Conservation (phyloP, 257 asterid genomes). For the Ilex asprella region DNA sequence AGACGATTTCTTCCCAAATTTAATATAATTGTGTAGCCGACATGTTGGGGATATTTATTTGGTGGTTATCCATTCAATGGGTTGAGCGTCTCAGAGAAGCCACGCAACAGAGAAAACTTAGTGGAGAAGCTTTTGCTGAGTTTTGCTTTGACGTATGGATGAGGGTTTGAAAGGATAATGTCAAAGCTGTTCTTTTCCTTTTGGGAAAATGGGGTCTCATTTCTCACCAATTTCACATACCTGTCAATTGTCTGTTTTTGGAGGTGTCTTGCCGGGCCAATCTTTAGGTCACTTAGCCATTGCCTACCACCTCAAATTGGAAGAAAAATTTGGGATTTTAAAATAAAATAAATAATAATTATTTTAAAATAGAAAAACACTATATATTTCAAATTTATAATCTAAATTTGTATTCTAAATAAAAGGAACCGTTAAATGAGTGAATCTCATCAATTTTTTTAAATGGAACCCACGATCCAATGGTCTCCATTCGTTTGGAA, state of each 20-base stretch:
- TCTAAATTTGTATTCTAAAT: too few relatives aligned
- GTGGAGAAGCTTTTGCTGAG: slow-evolving; percentile 39
- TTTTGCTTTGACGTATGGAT: slow-evolving; percentile 37
- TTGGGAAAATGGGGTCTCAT: neutral
- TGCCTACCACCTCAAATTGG: too few relatives aligned
- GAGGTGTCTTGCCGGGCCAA: neutral
- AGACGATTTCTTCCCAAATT: slow-evolving; percentile 5
- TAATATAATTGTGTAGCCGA: slow-evolving; percentile 27
- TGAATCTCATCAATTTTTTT: too few relatives aligned
- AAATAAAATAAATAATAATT: too few relatives aligned
- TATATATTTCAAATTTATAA: too few relatives aligned
- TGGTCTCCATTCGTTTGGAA: too few relatives aligned
- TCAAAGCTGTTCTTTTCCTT: neutral
- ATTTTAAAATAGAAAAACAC: too few relatives aligned
- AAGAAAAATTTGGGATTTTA: too few relatives aligned
- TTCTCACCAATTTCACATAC: neutral
- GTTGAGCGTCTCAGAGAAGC: slow-evolving; percentile 43
- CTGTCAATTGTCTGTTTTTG: neutral
- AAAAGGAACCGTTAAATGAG: too few relatives aligned
- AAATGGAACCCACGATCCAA: too few relatives aligned
- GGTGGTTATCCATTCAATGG: slow-evolving; percentile 29
- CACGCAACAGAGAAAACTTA: slow-evolving; percentile 41
- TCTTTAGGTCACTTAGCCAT: too few relatives aligned
- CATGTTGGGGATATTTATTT: slow-evolving; percentile 18
- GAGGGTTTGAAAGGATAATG: slow-evolving; percentile 18